Conservation (phyloP, 2,329 filamentous ascomycete species). For the Incumbomyces lentus region DNA sequence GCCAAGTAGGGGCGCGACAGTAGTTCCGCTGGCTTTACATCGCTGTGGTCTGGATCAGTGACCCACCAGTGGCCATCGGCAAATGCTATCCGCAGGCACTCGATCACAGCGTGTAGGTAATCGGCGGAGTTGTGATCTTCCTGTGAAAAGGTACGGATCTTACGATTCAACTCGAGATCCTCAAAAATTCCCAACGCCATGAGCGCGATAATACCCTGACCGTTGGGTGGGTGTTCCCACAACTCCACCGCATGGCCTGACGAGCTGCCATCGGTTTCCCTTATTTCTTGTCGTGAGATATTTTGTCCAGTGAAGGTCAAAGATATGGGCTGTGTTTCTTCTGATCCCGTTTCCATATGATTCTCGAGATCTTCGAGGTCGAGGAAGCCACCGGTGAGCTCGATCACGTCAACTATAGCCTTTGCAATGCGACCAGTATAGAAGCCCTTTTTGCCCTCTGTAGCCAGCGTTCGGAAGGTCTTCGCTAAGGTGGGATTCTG, state of each 20-base stretch:
- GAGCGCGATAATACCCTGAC: slow-evolving; percentile 86
- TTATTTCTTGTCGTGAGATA: slow-evolving; percentile 34
- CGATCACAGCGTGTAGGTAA: slow-evolving; percentile 79
- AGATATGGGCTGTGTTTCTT: slow-evolving; percentile 76
- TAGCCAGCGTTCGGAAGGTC: slow-evolving; percentile 69
- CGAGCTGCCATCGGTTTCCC: slow-evolving; percentile 28
- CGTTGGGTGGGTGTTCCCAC: slow-evolving; percentile 96
- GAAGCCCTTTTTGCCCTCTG: slow-evolving; percentile 79
- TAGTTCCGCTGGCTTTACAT: slow-evolving; percentile 59
- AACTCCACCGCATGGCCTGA: slow-evolving; percentile 50
- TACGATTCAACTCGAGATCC: slow-evolving; percentile 64
- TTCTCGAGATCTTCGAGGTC: slow-evolving; percentile 69
- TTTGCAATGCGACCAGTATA: slow-evolving; percentile 78
- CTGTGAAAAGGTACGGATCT: slow-evolving; percentile 59
- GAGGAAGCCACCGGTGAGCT: slow-evolving; percentile 65
- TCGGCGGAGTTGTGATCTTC: slow-evolving; percentile 70
- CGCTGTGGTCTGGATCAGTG: slow-evolving; percentile 52
- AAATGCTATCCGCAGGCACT: slow-evolving; percentile 80
- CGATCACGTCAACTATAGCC: slow-evolving; percentile 66
- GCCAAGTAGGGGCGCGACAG: slow-evolving; percentile 66
- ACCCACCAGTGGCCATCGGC: slow-evolving; percentile 86
- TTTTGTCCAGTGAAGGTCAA: slow-evolving; percentile 64
- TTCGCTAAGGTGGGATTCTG: slow-evolving; percentile 70
- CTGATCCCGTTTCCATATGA: slow-evolving; percentile 62
- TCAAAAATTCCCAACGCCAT: slow-evolving; percentile 91